A percentile compares a stretch with the other conserved stretches of the same genome.
phyloP scores from a whole-genome alignment of 768 basidiomycete genomes.

The Termitomyces sp. region DNA sequence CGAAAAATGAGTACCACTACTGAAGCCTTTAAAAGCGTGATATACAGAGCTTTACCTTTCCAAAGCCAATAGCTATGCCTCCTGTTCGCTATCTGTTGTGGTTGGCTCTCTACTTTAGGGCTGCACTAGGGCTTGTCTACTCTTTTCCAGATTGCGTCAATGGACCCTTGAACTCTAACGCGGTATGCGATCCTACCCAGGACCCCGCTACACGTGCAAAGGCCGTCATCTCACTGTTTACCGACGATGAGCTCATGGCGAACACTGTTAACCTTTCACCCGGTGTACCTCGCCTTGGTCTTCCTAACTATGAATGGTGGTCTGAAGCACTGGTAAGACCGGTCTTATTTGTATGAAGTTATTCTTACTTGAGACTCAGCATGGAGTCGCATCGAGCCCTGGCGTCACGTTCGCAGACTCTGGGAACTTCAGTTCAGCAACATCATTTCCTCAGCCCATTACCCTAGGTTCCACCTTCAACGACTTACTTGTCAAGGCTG shows the following conservation, averaged over 20 bases:
- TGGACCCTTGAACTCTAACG: constrained; percentile 37
- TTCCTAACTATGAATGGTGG: constrained; percentile 58
- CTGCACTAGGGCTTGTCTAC: constrained; percentile 17
- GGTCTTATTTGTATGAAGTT: not conserved
- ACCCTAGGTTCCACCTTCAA: constrained; percentile 50
- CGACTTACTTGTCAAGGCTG: constrained; percentile 40
- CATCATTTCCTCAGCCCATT: constrained; percentile 55
- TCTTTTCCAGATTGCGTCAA: constrained; percentile 45
- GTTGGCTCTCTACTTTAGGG: constrained; percentile 1
- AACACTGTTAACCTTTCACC: constrained; percentile 45
- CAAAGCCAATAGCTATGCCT: not conserved
- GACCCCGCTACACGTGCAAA: constrained; percentile 40
- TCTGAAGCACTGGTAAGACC: constrained; percentile 44
- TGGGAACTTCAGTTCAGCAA: constrained; percentile 51
- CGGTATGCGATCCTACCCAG: constrained; percentile 41
- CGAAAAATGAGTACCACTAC: not conserved
- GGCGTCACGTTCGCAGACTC: constrained; percentile 43
- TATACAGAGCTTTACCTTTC: not conserved
- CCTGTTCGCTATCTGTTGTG: constrained; percentile 2
- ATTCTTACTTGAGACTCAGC: constrained; percentile 22
- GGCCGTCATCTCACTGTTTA: constrained; percentile 43
- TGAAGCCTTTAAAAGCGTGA: not conserved
- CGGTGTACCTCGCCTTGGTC: constrained; percentile 47
- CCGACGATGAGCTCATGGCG: constrained; percentile 41
- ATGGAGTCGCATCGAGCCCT: constrained; percentile 48